A percentile compares a stretch with the other conserved stretches of the same genome.
phyloP scores from a whole-genome alignment of 2,329 filamentous ascomycete species.

The Hypoxylon sp. region DNA sequence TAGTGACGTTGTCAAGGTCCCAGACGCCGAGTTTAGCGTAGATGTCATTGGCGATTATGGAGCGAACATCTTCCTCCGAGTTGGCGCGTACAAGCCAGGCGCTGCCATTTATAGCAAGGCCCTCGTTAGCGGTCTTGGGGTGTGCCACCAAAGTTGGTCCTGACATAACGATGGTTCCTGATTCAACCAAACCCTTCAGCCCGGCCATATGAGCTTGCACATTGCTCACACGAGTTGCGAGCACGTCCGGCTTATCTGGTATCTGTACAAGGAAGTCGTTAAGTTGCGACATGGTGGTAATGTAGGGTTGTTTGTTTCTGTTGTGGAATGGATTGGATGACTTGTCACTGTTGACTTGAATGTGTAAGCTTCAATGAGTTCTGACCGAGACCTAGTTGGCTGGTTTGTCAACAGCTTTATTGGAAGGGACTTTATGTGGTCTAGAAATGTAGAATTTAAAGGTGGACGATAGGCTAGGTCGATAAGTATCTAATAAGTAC shows the following conservation, averaged over 20 bases:
- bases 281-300: slow-evolving; percentile 33
- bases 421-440: neutral
- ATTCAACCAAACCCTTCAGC: slow-evolving; percentile 40
- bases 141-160: slow-evolving; percentile 42
- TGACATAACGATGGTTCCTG: slow-evolving; percentile 42
- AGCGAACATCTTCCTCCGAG: slow-evolving; percentile 40
- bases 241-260: slow-evolving; percentile 38
- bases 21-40: slow-evolving; percentile 45
- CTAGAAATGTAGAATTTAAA: neutral
- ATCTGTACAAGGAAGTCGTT: slow-evolving; percentile 47
- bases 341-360: neutral
- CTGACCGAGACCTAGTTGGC: neutral
- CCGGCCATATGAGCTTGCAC: slow-evolving; percentile 41
- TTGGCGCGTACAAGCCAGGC: slow-evolving; percentile 39
- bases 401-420: neutral
- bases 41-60: slow-evolving; percentile 36
- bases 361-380: neutral
- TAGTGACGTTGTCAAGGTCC: slow-evolving; percentile 42
- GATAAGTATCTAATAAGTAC: neutral
- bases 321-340: no score
- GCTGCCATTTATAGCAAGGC: slow-evolving; percentile 44
- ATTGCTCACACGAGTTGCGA: slow-evolving; percentile 37
- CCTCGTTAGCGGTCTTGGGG: slow-evolving; percentile 29
- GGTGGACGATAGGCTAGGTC: neutral
- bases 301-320: neutral